phyloP scores from a whole-genome alignment of 2,329 filamentous ascomycete species.

The Orbilia blumenaviensis region DNA sequence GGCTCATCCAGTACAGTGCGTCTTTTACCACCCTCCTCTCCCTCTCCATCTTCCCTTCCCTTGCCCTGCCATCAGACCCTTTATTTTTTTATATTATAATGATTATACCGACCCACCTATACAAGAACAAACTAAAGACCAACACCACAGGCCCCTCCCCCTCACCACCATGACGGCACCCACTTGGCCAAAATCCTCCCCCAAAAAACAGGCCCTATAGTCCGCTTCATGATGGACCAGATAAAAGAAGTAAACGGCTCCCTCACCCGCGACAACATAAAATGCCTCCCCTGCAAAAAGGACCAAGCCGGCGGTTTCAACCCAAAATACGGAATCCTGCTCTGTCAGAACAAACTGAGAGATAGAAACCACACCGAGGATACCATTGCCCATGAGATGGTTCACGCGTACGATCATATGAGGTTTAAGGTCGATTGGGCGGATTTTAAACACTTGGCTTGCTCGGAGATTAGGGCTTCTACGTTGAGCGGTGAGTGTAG shows the following conservation, averaged over 20 bases:
- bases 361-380: conserved; percentile 86
- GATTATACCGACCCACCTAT: too few relatives aligned
- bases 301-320: conserved; percentile 84
- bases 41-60: neutral
- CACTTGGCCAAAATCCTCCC: neutral
- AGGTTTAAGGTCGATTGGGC: conserved; percentile 89
- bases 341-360: conserved; percentile 91
- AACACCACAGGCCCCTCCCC: conserved; percentile 20
- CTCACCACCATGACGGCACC: too few relatives aligned
- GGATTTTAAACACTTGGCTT: conserved; percentile 87
- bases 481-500: conserved; percentile 94
- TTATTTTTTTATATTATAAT: conserved; percentile 18
- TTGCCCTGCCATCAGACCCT: neutral
- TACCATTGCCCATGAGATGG: conserved; percentile 95
- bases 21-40: conserved; percentile 7
- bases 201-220: conserved; percentile 73
- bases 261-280: conserved; percentile 77
- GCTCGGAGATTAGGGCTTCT: conserved; percentile 92
- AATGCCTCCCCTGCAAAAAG: conserved; percentile 80
- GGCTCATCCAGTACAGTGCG: conserved; percentile 78
- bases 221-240: conserved; percentile 86
- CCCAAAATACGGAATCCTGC: conserved; percentile 82
- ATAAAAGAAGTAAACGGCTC: conserved; percentile 80
- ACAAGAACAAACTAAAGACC: conserved; percentile 51
- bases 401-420: conserved; percentile 93